Conservation (phyloP, 352 stramenopile species). For the Globisporangium rhizosaccharum region DNA sequence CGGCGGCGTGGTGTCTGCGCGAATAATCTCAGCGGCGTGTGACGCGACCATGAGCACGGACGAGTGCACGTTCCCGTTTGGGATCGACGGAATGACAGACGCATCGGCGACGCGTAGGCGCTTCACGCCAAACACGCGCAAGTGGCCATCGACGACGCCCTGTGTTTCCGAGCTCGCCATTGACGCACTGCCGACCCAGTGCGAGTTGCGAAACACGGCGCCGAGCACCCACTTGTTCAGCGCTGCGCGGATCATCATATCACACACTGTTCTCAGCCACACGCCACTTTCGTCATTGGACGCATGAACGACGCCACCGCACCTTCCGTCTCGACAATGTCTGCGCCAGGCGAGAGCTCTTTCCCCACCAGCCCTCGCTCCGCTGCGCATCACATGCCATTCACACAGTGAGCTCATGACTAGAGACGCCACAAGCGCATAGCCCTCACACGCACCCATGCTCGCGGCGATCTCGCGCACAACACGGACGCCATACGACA, state of each 20-base stretch:
- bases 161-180: conserved; percentile 47
- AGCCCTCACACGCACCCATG: conserved; percentile 20
- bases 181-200: conserved; percentile 78
- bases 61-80: conserved; percentile 74
- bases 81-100: conserved; percentile 62
- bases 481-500: conserved; percentile 47
- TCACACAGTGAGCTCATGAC: background rate
- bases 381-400: conserved; percentile 16
- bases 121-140: conserved; percentile 56
- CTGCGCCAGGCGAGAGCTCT: conserved; percentile 36
- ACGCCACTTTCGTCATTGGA: background rate
- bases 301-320: conserved; percentile 3
- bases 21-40: conserved; percentile 40
- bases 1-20: conserved; percentile 7
- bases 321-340: conserved; percentile 28
- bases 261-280: background rate
- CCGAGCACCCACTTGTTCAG: conserved; percentile 61
- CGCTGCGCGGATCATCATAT: conserved; percentile 15
- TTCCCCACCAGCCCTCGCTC: conserved; percentile 32
- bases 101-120: conserved; percentile 62
- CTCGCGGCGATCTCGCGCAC: conserved; percentile 49
- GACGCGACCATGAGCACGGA: conserved; percentile 64
- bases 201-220: conserved; percentile 74
- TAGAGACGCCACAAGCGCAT: background rate
- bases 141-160: conserved; percentile 48